Conservation (phyloP, 2,329 filamentous ascomycete species). For the Diaporthe eres region DNA sequence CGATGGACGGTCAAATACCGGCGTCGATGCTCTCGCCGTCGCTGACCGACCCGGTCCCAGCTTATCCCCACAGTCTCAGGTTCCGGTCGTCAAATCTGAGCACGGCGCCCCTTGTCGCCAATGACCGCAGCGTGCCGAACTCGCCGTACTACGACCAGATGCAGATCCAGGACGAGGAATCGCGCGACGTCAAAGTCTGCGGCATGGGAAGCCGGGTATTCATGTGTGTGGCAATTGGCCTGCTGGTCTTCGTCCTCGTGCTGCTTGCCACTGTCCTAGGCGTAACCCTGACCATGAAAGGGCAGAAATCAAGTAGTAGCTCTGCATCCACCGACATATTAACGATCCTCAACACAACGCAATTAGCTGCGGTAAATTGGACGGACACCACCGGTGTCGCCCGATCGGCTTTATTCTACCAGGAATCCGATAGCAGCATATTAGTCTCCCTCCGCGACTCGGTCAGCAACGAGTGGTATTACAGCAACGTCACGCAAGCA, state of each 20-base stretch:
- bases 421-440: slow-evolving; percentile 18
- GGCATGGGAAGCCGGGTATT: slow-evolving; percentile 30
- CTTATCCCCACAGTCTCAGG: slow-evolving; percentile 18
- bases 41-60: slow-evolving; percentile 31
- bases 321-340: background rate
- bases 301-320: background rate
- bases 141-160: slow-evolving; percentile 12
- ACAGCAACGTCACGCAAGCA: slow-evolving; percentile 33
- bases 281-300: slow-evolving; percentile 29
- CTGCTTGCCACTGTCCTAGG: slow-evolving; percentile 31
- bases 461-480: slow-evolving; percentile 32
- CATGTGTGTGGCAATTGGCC: slow-evolving; percentile 14
- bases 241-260: slow-evolving; percentile 33
- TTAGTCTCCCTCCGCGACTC: slow-evolving; percentile 26
- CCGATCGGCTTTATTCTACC: slow-evolving; percentile 26
- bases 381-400: slow-evolving; percentile 22
- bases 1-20: background rate
- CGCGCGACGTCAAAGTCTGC: slow-evolving; percentile 21
- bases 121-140: background rate
- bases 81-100: slow-evolving; percentile 13
- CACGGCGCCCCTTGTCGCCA: slow-evolving; percentile 4
- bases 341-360: slow-evolving; percentile 1
- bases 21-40: slow-evolving; percentile 26
- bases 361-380: slow-evolving; percentile 35
- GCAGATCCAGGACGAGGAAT: background rate